Evolutionary conservation across 2,329 filamentous ascomycete genomes (phyloP).

Genomic region (Sphaerostilbella broomeana): DNA sequence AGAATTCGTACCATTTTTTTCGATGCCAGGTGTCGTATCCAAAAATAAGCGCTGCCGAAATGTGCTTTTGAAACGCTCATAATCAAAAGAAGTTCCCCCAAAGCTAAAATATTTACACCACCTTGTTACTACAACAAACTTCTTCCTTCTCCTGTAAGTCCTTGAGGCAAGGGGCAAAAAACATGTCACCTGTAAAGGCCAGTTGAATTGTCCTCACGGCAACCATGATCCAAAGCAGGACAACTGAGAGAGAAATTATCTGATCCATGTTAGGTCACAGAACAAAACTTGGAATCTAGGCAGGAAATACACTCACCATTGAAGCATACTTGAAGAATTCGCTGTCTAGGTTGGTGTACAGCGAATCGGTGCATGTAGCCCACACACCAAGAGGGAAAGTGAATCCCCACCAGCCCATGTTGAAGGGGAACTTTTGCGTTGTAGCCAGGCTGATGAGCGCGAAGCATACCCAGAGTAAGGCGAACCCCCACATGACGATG

Average conservation of each 20-base stretch:
- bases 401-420: conserved; percentile 43
- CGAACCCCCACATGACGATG: conserved; percentile 40
- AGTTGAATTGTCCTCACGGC: conserved; percentile 32
- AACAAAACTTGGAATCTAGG: rapidly evolving
- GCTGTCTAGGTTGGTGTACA: conserved; percentile 37
- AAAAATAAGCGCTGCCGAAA: too few species aligned
- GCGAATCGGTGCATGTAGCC: conserved; percentile 33
- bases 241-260: conserved; percentile 36
- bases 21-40: too few species aligned
- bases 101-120: too few species aligned
- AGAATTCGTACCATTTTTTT: too few species aligned
- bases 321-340: conserved; percentile 37
- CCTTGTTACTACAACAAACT: conserved; percentile 20
- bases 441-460: conserved; percentile 36
- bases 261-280: conserved; percentile 12
- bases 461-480: conserved; percentile 37
- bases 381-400: conserved; percentile 42
- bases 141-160: conserved; percentile 29
- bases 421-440: conserved; percentile 37
- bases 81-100: too few species aligned
- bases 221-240: conserved; percentile 38
- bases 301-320: conserved; percentile 22
- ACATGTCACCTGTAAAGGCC: conserved; percentile 36
- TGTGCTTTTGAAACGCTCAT: too few species aligned
- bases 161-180: conserved; percentile 39